phyloP scores from a whole-genome alignment of 805 yeast genomes.

The Metahyphopichia silvanorum region DNA sequence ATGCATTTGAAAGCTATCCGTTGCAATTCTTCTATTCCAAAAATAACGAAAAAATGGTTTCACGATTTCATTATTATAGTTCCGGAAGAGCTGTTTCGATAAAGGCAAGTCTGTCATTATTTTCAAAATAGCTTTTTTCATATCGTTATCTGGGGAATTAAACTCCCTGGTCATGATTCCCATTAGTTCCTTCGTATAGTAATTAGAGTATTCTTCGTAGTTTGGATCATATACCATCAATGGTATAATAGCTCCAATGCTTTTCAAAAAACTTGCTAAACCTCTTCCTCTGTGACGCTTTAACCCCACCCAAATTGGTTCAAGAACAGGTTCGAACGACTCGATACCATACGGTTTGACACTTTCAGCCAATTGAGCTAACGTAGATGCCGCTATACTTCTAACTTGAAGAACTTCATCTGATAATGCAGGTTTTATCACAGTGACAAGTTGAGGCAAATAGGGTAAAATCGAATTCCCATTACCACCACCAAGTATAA shows the following conservation, averaged over 20 bases:
- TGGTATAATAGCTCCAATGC: constrained; percentile 79
- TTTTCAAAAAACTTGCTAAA: constrained; percentile 70
- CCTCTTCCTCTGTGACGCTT: constrained; percentile 73
- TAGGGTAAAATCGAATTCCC: constrained; percentile 61
- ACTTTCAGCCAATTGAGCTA: constrained; percentile 75
- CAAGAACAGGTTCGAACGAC: constrained; percentile 70
- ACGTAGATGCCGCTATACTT: constrained; percentile 65
- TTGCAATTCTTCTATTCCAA: constrained; percentile 82
- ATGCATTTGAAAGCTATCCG: constrained; percentile 52
- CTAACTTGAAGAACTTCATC: constrained; percentile 72
- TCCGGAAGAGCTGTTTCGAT: constrained; percentile 53
- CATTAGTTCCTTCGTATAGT: constrained; percentile 74
- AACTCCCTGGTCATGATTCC: constrained; percentile 68
- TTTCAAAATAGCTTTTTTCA: constrained; percentile 68
- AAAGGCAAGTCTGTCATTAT: constrained; percentile 67
- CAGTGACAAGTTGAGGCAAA: constrained; percentile 59
- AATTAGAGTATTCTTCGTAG: constrained; percentile 68
- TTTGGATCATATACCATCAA: constrained; percentile 60
- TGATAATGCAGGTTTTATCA: constrained; percentile 53
- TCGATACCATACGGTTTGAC: constrained; percentile 88
- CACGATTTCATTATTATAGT: constrained; percentile 48
- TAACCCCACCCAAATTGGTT: constrained; percentile 79
- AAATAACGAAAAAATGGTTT: constrained; percentile 65
- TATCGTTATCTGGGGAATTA: constrained; percentile 80
- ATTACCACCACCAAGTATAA: constrained; percentile 60